Base-by-base conservation (phyloP, 179 eudicot species). In the Drosera spatulata region DNA sequence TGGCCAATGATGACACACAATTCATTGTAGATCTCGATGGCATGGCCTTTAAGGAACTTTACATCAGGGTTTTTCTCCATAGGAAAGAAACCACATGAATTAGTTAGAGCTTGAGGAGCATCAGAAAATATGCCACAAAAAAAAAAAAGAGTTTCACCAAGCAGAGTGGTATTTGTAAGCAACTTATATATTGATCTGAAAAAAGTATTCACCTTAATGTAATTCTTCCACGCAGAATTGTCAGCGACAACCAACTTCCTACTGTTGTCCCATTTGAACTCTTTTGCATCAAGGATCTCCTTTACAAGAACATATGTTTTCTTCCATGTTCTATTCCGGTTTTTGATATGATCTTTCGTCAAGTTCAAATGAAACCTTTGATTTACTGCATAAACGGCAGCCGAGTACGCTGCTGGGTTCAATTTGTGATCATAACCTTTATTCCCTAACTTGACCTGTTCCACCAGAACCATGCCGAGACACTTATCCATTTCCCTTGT, bases 201-300 rank as follows among this genome's bases (percentile, higher is more conserved):
- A 22, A 49, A 15, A 5, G 15, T 39, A 53, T 5, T 10, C 50
- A 65, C 61, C 68, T 65, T 57, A 50, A 48, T 48, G 39, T 49
- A 65, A 38, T 49, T 53, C 7, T 56, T 41, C 68, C 68, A 56
- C 8, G 59, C 55, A 48, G 40, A 49, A 8, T 47, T 54, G 41
- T 57, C 42, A 3, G 61, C 61, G 40, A 41, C 51, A 8, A 65
- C 42, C 37, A 65, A 55, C 56, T 65, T 65, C 49, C 38, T 46
- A 14, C 51, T 48, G 55, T 65, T 44, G 7, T 65, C 68, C 68
- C 68, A 65, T 47, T 59, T 48, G 49, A 65, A 65, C 41, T 65
- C 68, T 46, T 46, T 57, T 7, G 49, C 49, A 14, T 48, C 68
- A 56, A 65, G 68, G 39, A 65, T 48, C 41, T 56, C 56, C 68